Evolutionary conservation across 1,139 yeast genomes (phyloP).

Genomic region (Casaregolazyma suthepensis): DNA sequence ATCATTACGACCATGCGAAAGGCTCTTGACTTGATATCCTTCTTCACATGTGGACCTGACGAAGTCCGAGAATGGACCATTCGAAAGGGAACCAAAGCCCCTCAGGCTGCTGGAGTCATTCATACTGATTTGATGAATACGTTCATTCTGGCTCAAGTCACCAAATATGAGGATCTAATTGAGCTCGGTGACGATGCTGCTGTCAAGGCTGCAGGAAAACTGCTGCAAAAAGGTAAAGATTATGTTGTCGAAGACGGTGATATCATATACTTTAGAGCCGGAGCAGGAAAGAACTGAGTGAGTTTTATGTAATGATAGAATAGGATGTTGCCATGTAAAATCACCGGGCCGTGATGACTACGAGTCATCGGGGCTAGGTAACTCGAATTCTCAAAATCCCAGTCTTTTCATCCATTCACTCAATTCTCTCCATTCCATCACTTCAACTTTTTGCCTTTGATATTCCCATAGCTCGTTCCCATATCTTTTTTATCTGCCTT

Average conservation of each 20-base stretch:
- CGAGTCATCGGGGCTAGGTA: too few relatives aligned
- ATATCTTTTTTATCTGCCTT: neutral
- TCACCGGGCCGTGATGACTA: too few relatives aligned
- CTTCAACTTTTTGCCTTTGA: too few relatives aligned
- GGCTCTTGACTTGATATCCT: slow-evolving; percentile 67
- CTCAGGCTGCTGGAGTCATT: slow-evolving; percentile 90
- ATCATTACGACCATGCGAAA: slow-evolving; percentile 64
- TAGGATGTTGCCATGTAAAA: neutral
- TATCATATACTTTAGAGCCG: slow-evolving; percentile 89
- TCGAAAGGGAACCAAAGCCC: slow-evolving; percentile 70
- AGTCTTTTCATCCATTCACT: too few relatives aligned
- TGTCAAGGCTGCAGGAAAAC: slow-evolving; percentile 91
- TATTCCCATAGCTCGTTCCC: neutral
- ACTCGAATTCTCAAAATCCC: too few relatives aligned
- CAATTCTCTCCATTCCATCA: too few relatives aligned
- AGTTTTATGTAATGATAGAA: neutral
- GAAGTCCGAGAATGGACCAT: slow-evolving; percentile 95
- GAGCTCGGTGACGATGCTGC: slow-evolving; percentile 88
- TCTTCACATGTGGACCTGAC: slow-evolving; percentile 84
- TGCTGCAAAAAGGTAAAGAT: slow-evolving; percentile 92
- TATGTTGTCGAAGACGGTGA: slow-evolving; percentile 92
- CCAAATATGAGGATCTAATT: slow-evolving; percentile 63
- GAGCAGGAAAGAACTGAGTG: slow-evolving; percentile 79
- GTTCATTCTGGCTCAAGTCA: slow-evolving; percentile 79
- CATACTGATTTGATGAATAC: slow-evolving; percentile 84